These are phyloP conservation scores for Trichoderma koningii DNA, from an alignment of 2,329 filamentous ascomycete species.

Conservation along the genomic window DNA sequence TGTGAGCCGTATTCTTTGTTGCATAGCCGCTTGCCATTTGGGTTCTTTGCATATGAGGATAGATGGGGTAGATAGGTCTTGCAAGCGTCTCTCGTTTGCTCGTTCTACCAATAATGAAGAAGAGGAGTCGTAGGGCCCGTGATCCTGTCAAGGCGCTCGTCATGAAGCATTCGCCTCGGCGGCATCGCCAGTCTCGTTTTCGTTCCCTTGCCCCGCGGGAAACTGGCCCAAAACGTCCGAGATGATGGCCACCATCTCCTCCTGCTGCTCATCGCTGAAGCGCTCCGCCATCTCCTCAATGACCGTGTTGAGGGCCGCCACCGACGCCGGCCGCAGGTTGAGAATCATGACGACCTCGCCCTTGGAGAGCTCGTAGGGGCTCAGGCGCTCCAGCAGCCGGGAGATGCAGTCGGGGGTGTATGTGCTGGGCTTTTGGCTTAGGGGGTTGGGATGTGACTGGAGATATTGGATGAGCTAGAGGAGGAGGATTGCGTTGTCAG, in stretches of 20 bases:
- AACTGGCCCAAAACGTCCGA: constrained; percentile 60
- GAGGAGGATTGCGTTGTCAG: not conserved
- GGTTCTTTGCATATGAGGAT: not conserved
- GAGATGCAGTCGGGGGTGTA: constrained; percentile 57
- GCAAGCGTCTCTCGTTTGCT: not conserved
- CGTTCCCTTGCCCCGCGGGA: constrained; percentile 36
- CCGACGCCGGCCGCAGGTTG: constrained; percentile 62
- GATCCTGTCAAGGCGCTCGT: not conserved
- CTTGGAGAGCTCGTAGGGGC: constrained; percentile 63
- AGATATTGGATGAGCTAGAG: constrained; percentile 63
- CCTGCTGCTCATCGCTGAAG: constrained; percentile 60
- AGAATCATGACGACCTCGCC: constrained; percentile 69
- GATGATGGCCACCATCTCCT: constrained; percentile 59
- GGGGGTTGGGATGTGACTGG: constrained; percentile 55
- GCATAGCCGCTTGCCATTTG: not conserved
- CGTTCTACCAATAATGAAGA: not conserved
- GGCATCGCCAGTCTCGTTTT: constrained; percentile 41
- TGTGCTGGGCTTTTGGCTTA: constrained; percentile 55
- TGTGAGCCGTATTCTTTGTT: constrained; percentile 43
- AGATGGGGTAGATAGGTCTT: too few relatives aligned
- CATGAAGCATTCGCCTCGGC: constrained; percentile 41
- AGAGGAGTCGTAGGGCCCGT: not conserved
- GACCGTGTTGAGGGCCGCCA: constrained; percentile 61
- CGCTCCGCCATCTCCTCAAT: constrained; percentile 66
- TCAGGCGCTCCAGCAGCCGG: constrained; percentile 56